Percentiles rank a stretch among this genome's conserved stretches.
Conservation (phyloP, 257 asterid genomes). For the Gentiana straminea region DNA sequence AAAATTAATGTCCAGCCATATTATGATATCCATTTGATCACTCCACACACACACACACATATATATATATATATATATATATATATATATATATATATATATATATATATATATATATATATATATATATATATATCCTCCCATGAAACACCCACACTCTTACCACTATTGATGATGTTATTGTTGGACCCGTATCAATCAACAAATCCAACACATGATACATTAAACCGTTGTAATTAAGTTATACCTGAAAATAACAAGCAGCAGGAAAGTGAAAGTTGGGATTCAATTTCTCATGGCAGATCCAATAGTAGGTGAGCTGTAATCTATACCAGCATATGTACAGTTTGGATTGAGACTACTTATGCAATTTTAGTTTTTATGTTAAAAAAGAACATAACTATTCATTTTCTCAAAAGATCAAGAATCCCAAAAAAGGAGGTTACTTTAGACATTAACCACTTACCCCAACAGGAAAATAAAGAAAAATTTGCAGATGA, state of each 20-base stretch:
- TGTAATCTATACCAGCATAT: conserved; percentile 19
- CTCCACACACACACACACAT: too few species aligned
- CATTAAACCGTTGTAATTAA: too few species aligned
- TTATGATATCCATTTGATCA: too few species aligned
- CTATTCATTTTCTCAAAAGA: background rate
- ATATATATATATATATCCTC: too few species aligned
- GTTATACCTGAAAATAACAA: conserved; percentile 24
- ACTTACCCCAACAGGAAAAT: conserved; percentile 27
- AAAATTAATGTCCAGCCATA: too few species aligned
- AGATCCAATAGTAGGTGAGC: conserved; percentile 37
- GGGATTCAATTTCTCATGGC: conserved; percentile 33
- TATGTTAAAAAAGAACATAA: background rate
- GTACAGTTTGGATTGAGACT: conserved; percentile 13
- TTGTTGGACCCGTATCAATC: too few species aligned
- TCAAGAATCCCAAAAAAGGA: background rate
- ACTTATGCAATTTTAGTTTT: conserved; percentile 10
- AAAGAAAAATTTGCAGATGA: conserved; percentile 17
- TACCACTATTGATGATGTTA: too few species aligned
- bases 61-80: too few species aligned
- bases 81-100: too few species aligned
- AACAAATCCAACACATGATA: too few species aligned
- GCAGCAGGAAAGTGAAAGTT: conserved; percentile 34
- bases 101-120: too few species aligned
- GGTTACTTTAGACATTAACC: background rate
- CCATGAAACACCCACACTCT: too few species aligned